Conservation (phyloP, 2,329 filamentous ascomycete genomes). For the Colletotrichum chlorophyti region DNA sequence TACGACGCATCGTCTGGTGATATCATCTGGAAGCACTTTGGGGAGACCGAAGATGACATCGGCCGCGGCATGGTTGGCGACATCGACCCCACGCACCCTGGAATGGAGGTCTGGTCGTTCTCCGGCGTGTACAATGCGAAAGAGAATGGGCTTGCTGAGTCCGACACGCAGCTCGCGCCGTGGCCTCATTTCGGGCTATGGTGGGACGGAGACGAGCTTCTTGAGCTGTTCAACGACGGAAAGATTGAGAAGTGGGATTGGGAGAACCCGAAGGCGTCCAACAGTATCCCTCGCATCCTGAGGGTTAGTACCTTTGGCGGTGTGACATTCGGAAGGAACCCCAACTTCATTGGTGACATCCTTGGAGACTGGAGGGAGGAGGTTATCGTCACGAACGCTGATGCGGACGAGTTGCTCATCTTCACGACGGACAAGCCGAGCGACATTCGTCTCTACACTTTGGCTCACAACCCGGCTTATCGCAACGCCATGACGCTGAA, state of each 20-base stretch:
- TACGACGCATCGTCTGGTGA: conserved; percentile 30
- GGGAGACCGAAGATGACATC: conserved; percentile 10
- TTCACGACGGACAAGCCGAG: conserved; percentile 32
- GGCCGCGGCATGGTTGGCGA: conserved; percentile 32
- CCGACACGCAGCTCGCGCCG: not conserved
- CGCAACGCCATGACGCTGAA: conserved; percentile 34
- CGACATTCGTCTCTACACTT: conserved; percentile 32
- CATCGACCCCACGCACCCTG: conserved; percentile 30
- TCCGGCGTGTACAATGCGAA: conserved; percentile 31
- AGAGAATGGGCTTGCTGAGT: conserved; percentile 10
- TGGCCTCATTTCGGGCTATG: conserved; percentile 25
- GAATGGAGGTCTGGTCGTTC: conserved; percentile 34
- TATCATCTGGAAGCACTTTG: conserved; percentile 31
- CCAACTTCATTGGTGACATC: conserved; percentile 31
- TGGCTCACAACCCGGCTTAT: conserved; percentile 35
- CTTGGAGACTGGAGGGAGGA: conserved; percentile 34
- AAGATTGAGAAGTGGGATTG: conserved; percentile 34
- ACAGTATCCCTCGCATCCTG: not conserved
- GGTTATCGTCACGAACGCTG: conserved; percentile 28
- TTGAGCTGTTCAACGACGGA: conserved; percentile 34
- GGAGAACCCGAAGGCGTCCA: not conserved
- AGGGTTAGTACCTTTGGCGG: conserved; percentile 19
- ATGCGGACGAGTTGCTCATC: conserved; percentile 31
- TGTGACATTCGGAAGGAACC: conserved; percentile 10
- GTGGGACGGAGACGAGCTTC: conserved; percentile 29